phyloP scores from a whole-genome alignment of 305 asterid genomes.

The Fraxinus paxiana region DNA sequence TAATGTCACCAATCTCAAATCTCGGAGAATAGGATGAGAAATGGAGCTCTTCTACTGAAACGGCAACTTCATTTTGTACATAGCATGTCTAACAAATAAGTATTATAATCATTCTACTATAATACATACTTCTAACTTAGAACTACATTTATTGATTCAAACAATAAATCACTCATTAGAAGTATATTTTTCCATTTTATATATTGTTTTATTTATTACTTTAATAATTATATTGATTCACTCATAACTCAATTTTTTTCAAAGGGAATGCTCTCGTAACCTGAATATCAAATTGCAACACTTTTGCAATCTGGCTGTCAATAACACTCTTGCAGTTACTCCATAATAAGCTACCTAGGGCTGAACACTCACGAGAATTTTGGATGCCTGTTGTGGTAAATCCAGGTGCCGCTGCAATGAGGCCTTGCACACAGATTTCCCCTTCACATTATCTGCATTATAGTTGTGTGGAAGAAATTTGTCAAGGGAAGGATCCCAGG shows the following conservation, averaged over 20 bases:
- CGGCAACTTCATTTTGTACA: background rate
- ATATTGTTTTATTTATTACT: background rate
- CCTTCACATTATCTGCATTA: conserved; percentile 53
- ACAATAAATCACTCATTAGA: background rate
- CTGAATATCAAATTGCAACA: background rate
- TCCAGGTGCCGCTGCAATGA: conserved; percentile 52
- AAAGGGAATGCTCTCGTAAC: background rate
- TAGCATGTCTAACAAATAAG: background rate
- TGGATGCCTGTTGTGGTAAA: conserved; percentile 44
- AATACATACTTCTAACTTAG: background rate
- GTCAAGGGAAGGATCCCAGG: conserved; percentile 76
- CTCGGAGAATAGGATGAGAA: background rate
- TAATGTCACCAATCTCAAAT: background rate
- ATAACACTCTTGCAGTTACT: background rate
- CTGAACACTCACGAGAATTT: conserved; percentile 50
- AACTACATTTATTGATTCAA: background rate
- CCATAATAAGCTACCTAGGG: background rate
- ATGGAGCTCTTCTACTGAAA: background rate
- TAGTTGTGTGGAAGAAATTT: conserved; percentile 54
- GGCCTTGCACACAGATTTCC: conserved; percentile 60
- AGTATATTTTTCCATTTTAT: background rate
- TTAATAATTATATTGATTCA: background rate
- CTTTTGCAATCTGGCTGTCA: background rate
- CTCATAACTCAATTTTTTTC: background rate
- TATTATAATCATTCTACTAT: background rate